Evolutionary conservation across 164 flowering plant species (phyloP).

Genomic region (Hamamelis virginiana): DNA sequence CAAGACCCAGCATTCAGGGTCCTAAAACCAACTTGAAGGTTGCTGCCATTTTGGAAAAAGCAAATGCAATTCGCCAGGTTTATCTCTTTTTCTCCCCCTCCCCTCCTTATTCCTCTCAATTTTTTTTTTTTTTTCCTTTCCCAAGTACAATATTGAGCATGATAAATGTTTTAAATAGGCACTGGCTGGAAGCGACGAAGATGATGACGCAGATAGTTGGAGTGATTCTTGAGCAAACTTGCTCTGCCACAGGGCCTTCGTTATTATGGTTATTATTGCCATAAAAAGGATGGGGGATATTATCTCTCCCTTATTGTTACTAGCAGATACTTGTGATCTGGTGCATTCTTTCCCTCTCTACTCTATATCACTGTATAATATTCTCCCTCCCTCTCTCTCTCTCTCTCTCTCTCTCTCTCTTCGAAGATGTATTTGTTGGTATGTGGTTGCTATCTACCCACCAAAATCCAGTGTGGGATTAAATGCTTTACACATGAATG

Average conservation of each 20-base stretch:
- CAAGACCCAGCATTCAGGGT: constrained; percentile 75
- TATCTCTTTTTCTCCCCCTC: constrained; percentile 13
- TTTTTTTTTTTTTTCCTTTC: not conserved
- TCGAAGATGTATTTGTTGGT: not conserved
- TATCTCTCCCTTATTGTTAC: not conserved
- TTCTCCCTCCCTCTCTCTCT: not conserved
- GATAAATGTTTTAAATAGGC: constrained; percentile 40
- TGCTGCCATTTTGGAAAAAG: constrained; percentile 97
- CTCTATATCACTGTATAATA: constrained; percentile 9
- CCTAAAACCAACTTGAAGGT: constrained; percentile 85
- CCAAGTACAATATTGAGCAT: not conserved
- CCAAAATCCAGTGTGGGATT: constrained; percentile 16
- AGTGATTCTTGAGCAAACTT: constrained; percentile 56
- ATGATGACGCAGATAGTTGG: constrained; percentile 79
- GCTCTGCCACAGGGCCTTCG: not conserved
- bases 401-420: not conserved
- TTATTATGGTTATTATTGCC: not conserved
- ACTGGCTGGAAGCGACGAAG: constrained; percentile 88
- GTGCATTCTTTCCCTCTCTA: constrained; percentile 9
- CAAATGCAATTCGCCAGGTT: constrained; percentile 96
- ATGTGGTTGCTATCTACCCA: constrained; percentile 4
- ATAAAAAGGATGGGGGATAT: not conserved
- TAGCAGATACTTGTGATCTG: not conserved
- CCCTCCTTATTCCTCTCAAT: constrained; percentile 2
- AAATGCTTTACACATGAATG: constrained; percentile 17